phyloP scores from a whole-genome alignment of 2,329 filamentous ascomycete species.

The Ophiosphaerella korrae region DNA sequence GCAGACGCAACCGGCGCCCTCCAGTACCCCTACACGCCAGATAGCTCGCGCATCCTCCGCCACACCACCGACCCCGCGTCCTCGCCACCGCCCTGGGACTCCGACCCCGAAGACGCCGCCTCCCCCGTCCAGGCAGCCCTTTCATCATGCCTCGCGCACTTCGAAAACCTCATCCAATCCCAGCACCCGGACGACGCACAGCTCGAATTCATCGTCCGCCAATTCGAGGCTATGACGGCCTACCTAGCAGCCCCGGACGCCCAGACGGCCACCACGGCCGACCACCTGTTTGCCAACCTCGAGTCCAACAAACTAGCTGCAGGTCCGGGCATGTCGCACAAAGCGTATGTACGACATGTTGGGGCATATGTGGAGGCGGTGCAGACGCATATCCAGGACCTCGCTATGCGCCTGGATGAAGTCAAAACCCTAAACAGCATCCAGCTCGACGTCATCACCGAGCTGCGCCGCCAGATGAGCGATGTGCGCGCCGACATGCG shows the following conservation, averaged over 20 bases:
- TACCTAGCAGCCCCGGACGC: slow-evolving; percentile 36
- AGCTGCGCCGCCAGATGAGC: slow-evolving; percentile 32
- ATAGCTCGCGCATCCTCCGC: slow-evolving; percentile 31
- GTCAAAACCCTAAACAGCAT: slow-evolving; percentile 40
- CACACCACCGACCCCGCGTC: slow-evolving; percentile 17
- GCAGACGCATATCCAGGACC: slow-evolving; percentile 28
- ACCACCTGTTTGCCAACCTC: slow-evolving; percentile 23
- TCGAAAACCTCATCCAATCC: slow-evolving; percentile 38
- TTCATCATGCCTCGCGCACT: slow-evolving; percentile 37
- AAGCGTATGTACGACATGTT: slow-evolving; percentile 33
- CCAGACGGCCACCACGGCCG: slow-evolving; percentile 24
- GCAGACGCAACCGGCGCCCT: slow-evolving; percentile 17
- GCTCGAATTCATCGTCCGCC: slow-evolving; percentile 41
- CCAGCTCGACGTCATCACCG: slow-evolving; percentile 38
- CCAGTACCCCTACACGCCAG: slow-evolving; percentile 42
- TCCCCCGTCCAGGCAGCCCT: slow-evolving; percentile 40
- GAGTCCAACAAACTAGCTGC: not conserved
- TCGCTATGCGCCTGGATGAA: slow-evolving; percentile 40
- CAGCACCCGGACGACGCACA: slow-evolving; percentile 39
- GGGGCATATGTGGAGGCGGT: slow-evolving; percentile 35
- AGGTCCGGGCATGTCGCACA: slow-evolving; percentile 1
- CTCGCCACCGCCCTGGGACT: slow-evolving; percentile 35
- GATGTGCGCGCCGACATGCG: slow-evolving; percentile 19
- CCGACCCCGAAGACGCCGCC: slow-evolving; percentile 17
- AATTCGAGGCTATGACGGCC: slow-evolving; percentile 40